Evolutionary conservation across 768 basidiomycete species (phyloP), one percentile per base, ranked within the genome.

Genomic region (Suillus occidentalis): DNA sequence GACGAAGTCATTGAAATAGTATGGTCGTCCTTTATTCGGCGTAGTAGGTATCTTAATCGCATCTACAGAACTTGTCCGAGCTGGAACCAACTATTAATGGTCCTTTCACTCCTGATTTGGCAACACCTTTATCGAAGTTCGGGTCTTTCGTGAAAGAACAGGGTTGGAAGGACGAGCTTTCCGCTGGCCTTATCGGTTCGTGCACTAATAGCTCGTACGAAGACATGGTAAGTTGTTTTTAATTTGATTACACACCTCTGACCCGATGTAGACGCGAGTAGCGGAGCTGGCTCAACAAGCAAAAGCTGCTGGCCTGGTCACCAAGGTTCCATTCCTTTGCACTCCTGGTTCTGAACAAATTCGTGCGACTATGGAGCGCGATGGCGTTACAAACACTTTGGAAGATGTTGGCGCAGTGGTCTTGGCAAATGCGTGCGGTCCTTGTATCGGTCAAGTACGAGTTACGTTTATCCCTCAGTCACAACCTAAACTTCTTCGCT

Each of bases 191-290:
- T 34, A 99, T 99, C 72, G 97, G 97, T 28, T 97, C 95, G n/a
- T 99, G 97, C 77, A 99, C 97, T 37, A 99, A 99, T 76, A 97
- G 95, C 65, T 97, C 95, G 6, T 99, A 99, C 73, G 94, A 97
- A 75, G 94, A 95, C 73, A 90, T 95, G 94, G 93, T 92, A 66
- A 76, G 66, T 13, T 42, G 52, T 43, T 12, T 60, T 8, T 3
- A 34, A 39, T 49, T 61, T 62, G 42, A 61, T 47, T 42, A 10
- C 0, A n/a, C 25, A 66, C 4, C 7, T 39, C 45, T 70, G 66
- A 66, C 58, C 61, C 43, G 59, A 16, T 42, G 12, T 71, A 95
- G 95, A 95, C 95, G 9, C 88, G 92, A 66, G 96, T 97, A 45
- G 94, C 95, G 9, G 90, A 94, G 68, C 84, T 99, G 63, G 96